phyloP scores from a whole-genome alignment of 129 eudicot species.

The Dittrichia graveolens region DNA sequence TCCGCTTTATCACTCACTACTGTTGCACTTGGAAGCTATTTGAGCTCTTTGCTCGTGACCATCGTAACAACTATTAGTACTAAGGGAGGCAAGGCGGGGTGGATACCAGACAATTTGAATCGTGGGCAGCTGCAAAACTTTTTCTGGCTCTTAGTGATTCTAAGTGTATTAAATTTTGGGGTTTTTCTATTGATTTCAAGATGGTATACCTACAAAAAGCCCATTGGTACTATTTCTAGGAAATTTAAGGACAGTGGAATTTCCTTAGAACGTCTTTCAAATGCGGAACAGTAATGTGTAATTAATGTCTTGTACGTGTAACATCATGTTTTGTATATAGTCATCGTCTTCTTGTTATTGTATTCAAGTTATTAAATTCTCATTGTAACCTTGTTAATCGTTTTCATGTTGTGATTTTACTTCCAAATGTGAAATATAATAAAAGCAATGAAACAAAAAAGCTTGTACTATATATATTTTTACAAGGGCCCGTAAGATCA shows the following conservation, averaged over 20 bases:
- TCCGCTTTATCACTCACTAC: constrained; percentile 56
- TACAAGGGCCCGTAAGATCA: too few species aligned
- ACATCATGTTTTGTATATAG: neutral
- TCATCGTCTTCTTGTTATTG: neutral
- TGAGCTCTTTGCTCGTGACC: constrained; percentile 59
- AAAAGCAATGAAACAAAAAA: neutral
- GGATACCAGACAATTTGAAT: constrained; percentile 63
- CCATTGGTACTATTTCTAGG: constrained; percentile 34
- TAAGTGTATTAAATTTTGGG: constrained; percentile 53
- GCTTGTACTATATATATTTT: neutral
- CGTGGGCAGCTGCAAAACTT: constrained; percentile 51
- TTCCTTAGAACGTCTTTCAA: constrained; percentile 22
- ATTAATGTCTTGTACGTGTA: neutral
- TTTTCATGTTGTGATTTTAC: constrained; percentile 9
- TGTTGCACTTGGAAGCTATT: constrained; percentile 53
- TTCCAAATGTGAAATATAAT: neutral
- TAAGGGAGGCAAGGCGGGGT: constrained; percentile 52
- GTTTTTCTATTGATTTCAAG: constrained; percentile 40
- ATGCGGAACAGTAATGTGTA: constrained; percentile 4
- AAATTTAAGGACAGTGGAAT: constrained; percentile 14
- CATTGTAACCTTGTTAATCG: neutral
- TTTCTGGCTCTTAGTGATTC: constrained; percentile 52
- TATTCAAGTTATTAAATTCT: neutral
- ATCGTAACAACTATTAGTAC: constrained; percentile 47
- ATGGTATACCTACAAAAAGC: constrained; percentile 51